A percentile compares a stretch with the other conserved stretches of the same genome.
Evolutionary conservation across 352 stramenopile species (phyloP).

Genomic region (Globisporangium parvum): DNA sequence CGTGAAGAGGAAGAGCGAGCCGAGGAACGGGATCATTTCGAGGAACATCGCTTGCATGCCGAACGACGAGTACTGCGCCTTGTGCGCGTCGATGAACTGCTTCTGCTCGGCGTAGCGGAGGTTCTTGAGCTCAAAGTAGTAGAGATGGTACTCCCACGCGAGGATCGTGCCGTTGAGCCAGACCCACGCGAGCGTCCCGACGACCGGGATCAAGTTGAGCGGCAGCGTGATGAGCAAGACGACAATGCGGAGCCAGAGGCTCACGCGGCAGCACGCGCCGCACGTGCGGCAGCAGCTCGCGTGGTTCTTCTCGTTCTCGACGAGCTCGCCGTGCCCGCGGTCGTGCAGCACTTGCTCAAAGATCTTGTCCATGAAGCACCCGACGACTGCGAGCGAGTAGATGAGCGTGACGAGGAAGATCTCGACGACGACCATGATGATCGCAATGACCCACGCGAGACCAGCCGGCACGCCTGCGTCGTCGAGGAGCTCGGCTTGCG

Average conservation of each 20-base stretch:
- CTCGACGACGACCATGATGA: conserved; percentile 59
- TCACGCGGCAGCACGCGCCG: conserved; percentile 52
- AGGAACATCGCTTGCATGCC: conserved; percentile 67
- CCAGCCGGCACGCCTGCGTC: conserved; percentile 25
- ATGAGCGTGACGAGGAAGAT: conserved; percentile 72
- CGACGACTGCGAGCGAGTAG: conserved; percentile 49
- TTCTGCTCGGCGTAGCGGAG: conserved; percentile 51
- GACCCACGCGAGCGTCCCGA: conserved; percentile 55
- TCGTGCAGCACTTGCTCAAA: conserved; percentile 53
- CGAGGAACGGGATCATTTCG: conserved; percentile 66
- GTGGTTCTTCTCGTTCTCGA: conserved; percentile 40
- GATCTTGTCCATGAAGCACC: conserved; percentile 55
- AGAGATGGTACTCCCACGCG: conserved; percentile 68
- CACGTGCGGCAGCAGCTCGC: conserved; percentile 37
- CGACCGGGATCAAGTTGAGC: conserved; percentile 59
- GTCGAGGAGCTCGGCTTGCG: conserved; percentile 37
- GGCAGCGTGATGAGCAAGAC: conserved; percentile 58
- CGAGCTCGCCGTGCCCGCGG: conserved; percentile 39
- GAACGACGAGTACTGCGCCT: conserved; percentile 57
- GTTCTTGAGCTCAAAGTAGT: conserved; percentile 74
- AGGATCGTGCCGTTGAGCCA: conserved; percentile 67
- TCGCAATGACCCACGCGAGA: conserved; percentile 50
- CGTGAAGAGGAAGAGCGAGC: conserved; percentile 63
- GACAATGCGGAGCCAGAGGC: conserved; percentile 34
- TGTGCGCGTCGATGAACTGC: conserved; percentile 35